Evolutionary conservation across 75 land plant genomes (phyloP), one percentile per base, ranked within the genome.

Genomic region (Selaginella tamariscina): DNA sequence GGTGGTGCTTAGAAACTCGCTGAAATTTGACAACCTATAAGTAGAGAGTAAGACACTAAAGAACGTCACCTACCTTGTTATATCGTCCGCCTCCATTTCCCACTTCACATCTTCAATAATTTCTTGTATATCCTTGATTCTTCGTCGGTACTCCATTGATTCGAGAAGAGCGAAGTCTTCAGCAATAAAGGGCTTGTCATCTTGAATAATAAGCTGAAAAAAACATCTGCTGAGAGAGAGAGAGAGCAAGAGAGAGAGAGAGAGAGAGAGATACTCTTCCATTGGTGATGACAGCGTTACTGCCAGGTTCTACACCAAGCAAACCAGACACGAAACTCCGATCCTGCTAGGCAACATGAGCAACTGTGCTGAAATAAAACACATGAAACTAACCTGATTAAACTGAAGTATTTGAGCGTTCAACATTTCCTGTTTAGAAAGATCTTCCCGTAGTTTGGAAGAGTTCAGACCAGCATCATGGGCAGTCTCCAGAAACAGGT

Each of bases 121-220:
- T 54, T 78, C 86, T 54, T 72, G 59, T 28, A 93, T 67, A 31
- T 65, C 74, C 67, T 93, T 89, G 39, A 83, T 69, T 75, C 94
- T 80, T 68, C 77, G 80, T 26, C 86, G 80, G 75, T 77, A 89
- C 67, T 89, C 95, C 70, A 93, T 67, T 31, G 79, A 56, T 69
- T 93, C 98, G 32, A 93, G 65, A 64, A 93, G 88, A 9, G 68
- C 54, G 26, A 93, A 73, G 72, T 93, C 98, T 65, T 93, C 85
- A 57, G 91, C 88, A 65, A 82, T 54, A 75, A 93, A 80, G 27
- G 76, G 64, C 29, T 67, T 72, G 29, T 55, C 73, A 30, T 79
- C 79, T 68, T 21, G 32, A 65, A 30, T 31, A 32, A 56, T 0
- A 20, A 32, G 5, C 49, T 39, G 15, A 39, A 39, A 5, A n/a